Conservation (phyloP, 2,329 filamentous ascomycete species). For the Ophiocordyceps camponoti-saundersi region DNA sequence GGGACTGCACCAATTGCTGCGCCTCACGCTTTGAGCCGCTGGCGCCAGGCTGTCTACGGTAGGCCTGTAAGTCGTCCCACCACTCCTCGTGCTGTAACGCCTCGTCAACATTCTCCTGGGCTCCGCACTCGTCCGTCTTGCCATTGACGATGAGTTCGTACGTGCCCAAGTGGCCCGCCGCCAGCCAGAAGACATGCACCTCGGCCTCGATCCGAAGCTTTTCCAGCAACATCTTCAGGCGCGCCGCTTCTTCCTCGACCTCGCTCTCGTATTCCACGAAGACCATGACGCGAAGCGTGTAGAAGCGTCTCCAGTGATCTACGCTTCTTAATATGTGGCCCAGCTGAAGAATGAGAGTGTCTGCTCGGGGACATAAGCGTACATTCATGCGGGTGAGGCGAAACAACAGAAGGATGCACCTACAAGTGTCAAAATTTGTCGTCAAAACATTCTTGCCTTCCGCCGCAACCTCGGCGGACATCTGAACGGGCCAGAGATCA, state of each 20-base stretch:
- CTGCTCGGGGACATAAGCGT: constrained; percentile 13
- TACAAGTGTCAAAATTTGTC: constrained; percentile 83
- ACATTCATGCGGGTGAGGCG: too few species aligned
- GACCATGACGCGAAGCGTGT: constrained; percentile 59
- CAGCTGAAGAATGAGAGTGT: constrained; percentile 68
- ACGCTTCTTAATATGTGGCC: constrained; percentile 75
- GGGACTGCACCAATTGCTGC: constrained; percentile 23
- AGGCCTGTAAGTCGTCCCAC: constrained; percentile 60
- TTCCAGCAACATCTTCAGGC: constrained; percentile 57
- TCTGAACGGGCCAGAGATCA: constrained; percentile 84
- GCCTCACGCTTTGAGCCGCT: constrained; percentile 25
- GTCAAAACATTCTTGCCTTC: constrained; percentile 55
- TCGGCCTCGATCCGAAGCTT: constrained; percentile 71
- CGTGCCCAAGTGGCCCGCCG: constrained; percentile 51
- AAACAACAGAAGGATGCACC: constrained; percentile 10
- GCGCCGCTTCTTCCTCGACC: constrained; percentile 57
- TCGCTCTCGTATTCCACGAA: constrained; percentile 84
- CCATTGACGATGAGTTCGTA: constrained; percentile 73
- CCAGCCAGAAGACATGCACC: constrained; percentile 67
- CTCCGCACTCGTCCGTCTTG: constrained; percentile 32
- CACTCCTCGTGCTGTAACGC: constrained; percentile 57
- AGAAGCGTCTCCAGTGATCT: constrained; percentile 60
- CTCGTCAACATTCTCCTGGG: constrained; percentile 43
- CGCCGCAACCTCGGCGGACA: constrained; percentile 67
- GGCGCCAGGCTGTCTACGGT: constrained; percentile 23